Conservation (phyloP, 345 rosid genomes). For the Salix suchowensis region DNA sequence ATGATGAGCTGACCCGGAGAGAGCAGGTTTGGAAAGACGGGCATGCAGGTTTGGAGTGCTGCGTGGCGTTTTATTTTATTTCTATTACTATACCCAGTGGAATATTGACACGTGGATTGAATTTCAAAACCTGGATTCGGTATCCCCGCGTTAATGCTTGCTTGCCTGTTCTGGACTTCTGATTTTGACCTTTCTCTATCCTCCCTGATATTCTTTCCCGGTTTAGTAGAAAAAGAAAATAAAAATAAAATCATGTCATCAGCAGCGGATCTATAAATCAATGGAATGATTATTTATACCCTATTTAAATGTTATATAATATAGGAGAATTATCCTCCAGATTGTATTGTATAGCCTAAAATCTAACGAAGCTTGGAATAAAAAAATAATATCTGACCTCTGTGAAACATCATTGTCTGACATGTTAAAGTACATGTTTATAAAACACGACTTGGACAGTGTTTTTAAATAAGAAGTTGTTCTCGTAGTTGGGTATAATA, state of each 20-base stretch:
- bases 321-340: too few species aligned
- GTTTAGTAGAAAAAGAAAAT: too few species aligned
- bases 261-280: too few species aligned
- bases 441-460: too few species aligned
- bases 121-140: not conserved
- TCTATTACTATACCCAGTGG: slow-evolving; percentile 8
- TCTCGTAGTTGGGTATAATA: too few species aligned
- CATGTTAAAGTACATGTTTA: too few species aligned
- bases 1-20: not conserved
- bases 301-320: too few species aligned
- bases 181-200: not conserved
- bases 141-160: not conserved
- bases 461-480: too few species aligned
- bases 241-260: too few species aligned
- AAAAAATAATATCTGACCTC: not conserved
- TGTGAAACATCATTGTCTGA: not conserved
- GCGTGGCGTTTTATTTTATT: slow-evolving; percentile 26
- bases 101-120: not conserved
- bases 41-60: slow-evolving; percentile 30
- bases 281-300: too few species aligned
- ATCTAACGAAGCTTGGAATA: not conserved
- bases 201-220: too few species aligned
- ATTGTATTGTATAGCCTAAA: too few species aligned
- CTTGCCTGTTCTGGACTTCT: not conserved
- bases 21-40: slow-evolving; percentile 35